A percentile compares a stretch with the other conserved stretches of the same genome.
These are phyloP conservation scores for Podila verticillata DNA, from an alignment of 192 early-diverging fungal species.

Conservation along the genomic window DNA sequence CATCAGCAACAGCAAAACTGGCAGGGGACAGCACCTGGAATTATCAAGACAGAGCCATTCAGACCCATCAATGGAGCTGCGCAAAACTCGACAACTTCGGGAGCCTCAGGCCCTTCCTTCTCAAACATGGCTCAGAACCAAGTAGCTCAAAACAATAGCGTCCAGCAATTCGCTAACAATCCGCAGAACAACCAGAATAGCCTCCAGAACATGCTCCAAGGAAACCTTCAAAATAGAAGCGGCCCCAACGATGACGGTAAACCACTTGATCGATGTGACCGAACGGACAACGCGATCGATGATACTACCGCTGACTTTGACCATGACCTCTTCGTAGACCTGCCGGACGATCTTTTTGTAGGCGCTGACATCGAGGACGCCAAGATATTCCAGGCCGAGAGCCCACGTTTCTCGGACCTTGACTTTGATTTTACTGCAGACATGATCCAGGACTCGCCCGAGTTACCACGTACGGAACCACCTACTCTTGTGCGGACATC, in stretches of 20 bases:
- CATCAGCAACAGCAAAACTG: slow-evolving; percentile 1
- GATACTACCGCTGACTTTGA: background rate
- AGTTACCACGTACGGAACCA: slow-evolving; percentile 4
- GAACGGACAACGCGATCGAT: background rate
- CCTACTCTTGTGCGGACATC: background rate
- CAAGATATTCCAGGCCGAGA: slow-evolving; percentile 25
- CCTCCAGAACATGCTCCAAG: background rate
- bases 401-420: slow-evolving; percentile 40
- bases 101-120: slow-evolving; percentile 2
- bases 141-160: no score
- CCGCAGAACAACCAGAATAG: background rate
- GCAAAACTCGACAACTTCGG: background rate
- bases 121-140: background rate
- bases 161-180: background rate
- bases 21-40: background rate
- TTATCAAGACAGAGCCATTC: background rate
- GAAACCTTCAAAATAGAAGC: background rate
- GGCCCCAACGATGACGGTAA: slow-evolving; percentile 6
- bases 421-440: slow-evolving; percentile 20
- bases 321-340: background rate
- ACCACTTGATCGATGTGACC: background rate
- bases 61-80: no score
- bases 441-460: slow-evolving; percentile 29
- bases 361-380: slow-evolving; percentile 32
- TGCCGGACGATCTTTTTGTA: slow-evolving; percentile 19